phyloP scores from a whole-genome alignment of 2,329 filamentous ascomycete species.

The Ascocoryne sarcoides region DNA sequence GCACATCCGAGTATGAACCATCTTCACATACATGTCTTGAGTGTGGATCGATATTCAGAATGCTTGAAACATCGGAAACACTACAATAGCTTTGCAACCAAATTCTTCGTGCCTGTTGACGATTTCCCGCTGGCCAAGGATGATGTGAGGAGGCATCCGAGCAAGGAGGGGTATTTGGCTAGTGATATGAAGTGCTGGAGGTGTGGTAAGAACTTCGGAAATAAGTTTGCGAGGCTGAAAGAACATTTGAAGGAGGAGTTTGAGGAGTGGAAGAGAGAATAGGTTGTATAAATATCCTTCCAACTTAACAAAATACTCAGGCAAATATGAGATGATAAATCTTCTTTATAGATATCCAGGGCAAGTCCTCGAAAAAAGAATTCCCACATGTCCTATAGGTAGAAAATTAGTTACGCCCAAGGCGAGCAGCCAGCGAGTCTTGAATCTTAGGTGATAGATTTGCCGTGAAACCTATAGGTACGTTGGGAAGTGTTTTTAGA shows the following conservation, averaged over 20 bases:
- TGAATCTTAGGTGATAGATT: too few relatives aligned
- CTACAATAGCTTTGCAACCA: conserved; percentile 84
- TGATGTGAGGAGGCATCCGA: conserved; percentile 53
- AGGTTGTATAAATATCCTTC: too few relatives aligned
- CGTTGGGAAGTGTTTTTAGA: too few relatives aligned
- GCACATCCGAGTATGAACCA: conserved; percentile 87
- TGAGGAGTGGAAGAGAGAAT: conserved; percentile 59
- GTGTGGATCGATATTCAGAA: conserved; percentile 66
- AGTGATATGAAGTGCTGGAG: conserved; percentile 74
- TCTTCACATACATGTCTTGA: conserved; percentile 81
- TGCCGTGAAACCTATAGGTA: too few relatives aligned
- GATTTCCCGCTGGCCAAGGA: conserved; percentile 67
- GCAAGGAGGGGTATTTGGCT: conserved; percentile 48
- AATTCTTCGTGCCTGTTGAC: conserved; percentile 69
- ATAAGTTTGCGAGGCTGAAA: conserved; percentile 66
- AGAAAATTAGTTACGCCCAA: too few relatives aligned
- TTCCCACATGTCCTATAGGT: too few relatives aligned
- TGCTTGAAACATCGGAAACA: conserved; percentile 73
- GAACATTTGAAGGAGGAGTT: conserved; percentile 69
- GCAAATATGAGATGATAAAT: too few relatives aligned
- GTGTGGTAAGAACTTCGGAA: conserved; percentile 65
- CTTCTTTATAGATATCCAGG: too few relatives aligned
- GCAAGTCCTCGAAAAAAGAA: too few relatives aligned
- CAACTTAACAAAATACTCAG: too few relatives aligned
- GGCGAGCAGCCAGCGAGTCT: too few relatives aligned